Conservation (phyloP, 371 early-diverging fungal genomes). For the Lichtheimia ornata region DNA sequence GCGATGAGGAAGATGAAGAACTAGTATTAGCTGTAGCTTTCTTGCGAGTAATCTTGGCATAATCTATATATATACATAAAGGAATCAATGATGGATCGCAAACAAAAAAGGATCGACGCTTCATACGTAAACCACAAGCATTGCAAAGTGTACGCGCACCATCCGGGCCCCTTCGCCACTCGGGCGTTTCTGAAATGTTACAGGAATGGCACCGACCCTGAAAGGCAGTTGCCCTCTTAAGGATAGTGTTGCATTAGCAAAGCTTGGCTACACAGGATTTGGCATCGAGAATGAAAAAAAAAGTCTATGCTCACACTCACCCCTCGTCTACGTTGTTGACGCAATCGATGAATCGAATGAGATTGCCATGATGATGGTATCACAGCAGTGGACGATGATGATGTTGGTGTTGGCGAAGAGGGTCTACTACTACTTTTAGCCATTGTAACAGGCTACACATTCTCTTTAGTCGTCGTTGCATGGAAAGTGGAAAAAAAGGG, state of each 20-base stretch:
- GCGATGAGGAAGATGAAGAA: no score
- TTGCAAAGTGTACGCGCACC: constrained; percentile 71
- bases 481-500: not conserved
- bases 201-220: constrained; percentile 63
- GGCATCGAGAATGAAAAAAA: no score
- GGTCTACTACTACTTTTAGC: no score
- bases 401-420: not conserved
- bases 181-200: constrained; percentile 65
- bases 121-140: constrained; percentile 68
- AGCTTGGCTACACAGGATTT: no score
- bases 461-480: no score
- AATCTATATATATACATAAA: constrained; percentile 12
- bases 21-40: constrained; percentile 6
- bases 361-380: constrained; percentile 1
- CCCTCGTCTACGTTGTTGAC: not conserved
- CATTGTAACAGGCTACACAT: no score
- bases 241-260: no score
- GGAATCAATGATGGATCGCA: not conserved
- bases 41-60: constrained; percentile 30
- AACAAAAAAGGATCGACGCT: not conserved
- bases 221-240: constrained; percentile 39
- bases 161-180: constrained; percentile 73
- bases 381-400: not conserved
- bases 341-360: not conserved
- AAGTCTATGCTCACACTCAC: no score